Evolutionary conservation across 2,329 filamentous ascomycete genomes (phyloP).

Genomic region (Diaporthe vaccinii): DNA sequence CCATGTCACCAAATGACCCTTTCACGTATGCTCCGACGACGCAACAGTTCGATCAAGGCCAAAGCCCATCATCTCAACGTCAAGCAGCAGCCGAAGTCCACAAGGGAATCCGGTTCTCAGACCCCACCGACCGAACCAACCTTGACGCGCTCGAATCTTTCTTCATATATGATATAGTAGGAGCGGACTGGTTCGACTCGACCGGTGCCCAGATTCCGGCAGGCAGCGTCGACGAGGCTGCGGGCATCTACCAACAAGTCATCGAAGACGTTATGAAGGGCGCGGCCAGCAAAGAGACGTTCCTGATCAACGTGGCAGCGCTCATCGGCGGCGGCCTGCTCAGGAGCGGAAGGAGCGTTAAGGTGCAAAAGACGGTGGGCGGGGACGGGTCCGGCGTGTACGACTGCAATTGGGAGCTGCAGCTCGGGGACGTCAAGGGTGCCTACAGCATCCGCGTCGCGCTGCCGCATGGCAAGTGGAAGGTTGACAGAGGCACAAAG

Average conservation of each 20-base stretch:
- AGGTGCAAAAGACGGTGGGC: conserved; percentile 19
- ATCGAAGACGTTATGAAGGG: conserved; percentile 66
- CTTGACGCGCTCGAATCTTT: conserved; percentile 69
- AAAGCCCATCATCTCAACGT: background rate
- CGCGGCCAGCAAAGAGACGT: conserved; percentile 65
- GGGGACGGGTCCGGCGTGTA: conserved; percentile 32
- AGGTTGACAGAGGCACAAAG: conserved; percentile 42
- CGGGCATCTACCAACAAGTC: conserved; percentile 66
- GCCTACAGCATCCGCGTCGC: conserved; percentile 66
- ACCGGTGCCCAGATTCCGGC: conserved; percentile 57
- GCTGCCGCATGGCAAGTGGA: conserved; percentile 60
- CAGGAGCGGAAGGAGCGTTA: conserved; percentile 47
- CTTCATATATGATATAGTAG: conserved; percentile 64
- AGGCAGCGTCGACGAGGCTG: conserved; percentile 65
- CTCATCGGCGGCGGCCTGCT: conserved; percentile 67
- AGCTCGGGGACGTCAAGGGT: conserved; percentile 66
- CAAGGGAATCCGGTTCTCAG: conserved; percentile 46
- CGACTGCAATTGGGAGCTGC: conserved; percentile 66
- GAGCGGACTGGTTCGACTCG: conserved; percentile 65
- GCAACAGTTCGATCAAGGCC: conserved; percentile 9
- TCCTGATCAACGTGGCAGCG: conserved; percentile 71
- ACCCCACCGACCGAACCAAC: conserved; percentile 64
- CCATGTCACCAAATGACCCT: background rate
- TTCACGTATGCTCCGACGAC: background rate
- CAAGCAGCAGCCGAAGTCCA: conserved; percentile 4